Evolutionary conservation across 495 filamentous ascomycete species (phyloP).

Genomic region (Annulohypoxylon nitens): DNA sequence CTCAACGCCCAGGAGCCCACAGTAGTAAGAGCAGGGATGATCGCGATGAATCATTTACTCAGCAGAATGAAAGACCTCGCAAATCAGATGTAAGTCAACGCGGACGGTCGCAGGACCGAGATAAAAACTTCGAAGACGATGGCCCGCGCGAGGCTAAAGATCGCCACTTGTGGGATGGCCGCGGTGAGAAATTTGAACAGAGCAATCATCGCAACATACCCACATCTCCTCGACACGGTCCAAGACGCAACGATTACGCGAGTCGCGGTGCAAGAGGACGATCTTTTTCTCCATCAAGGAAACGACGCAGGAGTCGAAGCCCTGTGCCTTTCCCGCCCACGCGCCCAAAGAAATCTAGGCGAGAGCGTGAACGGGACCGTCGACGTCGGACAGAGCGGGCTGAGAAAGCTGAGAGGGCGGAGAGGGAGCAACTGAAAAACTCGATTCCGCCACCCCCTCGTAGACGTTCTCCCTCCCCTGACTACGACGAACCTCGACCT

Average conservation of each 20-base stretch:
- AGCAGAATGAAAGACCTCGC: conserved; percentile 37
- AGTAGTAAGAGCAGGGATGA: conserved; percentile 35
- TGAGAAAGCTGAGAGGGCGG: conserved; percentile 43
- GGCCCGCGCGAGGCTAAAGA: conserved; percentile 41
- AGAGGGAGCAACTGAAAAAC: conserved; percentile 38
- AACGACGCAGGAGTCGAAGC: conserved; percentile 49
- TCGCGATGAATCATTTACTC: conserved; percentile 36
- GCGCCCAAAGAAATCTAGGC: conserved; percentile 49
- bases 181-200: conserved; percentile 25
- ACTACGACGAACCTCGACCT: conserved; percentile 38
- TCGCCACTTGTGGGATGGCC: conserved; percentile 38
- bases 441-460: conserved; percentile 38
- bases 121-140: conserved; percentile 28
- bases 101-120: conserved; percentile 45
- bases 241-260: conserved; percentile 37
- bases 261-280: conserved; percentile 44
- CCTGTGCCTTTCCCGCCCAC: conserved; percentile 45
- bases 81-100: conserved; percentile 45
- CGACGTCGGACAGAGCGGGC: conserved; percentile 47
- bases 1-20: conserved; percentile 35
- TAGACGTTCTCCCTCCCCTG: conserved; percentile 46
- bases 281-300: conserved; percentile 52
- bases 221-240: conserved; percentile 47
- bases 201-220: conserved; percentile 42
- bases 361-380: conserved; percentile 49